Evolutionary conservation across 306 rosid genomes (phyloP).

Genomic region (Citrullus colocynthis): DNA sequence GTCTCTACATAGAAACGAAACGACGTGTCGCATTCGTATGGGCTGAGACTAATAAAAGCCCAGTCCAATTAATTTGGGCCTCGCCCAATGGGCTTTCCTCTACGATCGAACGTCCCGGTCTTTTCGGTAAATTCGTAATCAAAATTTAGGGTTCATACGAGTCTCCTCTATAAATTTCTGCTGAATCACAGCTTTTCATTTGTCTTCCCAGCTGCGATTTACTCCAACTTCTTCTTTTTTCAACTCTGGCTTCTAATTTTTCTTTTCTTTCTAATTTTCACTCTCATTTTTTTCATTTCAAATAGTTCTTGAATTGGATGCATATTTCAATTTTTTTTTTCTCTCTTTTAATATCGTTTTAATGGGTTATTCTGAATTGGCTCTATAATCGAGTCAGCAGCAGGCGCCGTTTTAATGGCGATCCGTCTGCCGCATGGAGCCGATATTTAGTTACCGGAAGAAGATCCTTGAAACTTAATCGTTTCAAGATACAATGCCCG

Average conservation of each 20-base stretch:
- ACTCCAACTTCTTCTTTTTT: not conserved
- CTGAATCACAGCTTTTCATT: not conserved
- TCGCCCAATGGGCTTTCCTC: not conserved
- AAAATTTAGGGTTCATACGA: not conserved
- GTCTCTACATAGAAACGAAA: not conserved
- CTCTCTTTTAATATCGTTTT: not conserved
- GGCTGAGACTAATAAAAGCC: not conserved
- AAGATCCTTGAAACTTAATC: conserved; percentile 50
- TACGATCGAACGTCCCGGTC: not conserved
- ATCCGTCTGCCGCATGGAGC: conserved; percentile 82
- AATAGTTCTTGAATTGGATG: not conserved
- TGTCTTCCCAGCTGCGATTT: not conserved
- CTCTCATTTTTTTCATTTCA: not conserved
- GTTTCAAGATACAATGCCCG: conserved; percentile 51
- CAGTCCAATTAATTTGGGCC: not conserved
- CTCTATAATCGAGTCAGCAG: conserved; percentile 72
- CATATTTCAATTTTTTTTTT: not conserved
- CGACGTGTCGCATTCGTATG: not conserved
- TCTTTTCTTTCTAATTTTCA: not conserved
- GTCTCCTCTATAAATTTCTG: not conserved
- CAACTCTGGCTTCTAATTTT: too few relatives aligned
- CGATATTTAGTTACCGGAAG: conserved; percentile 31
- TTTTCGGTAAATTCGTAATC: not conserved
- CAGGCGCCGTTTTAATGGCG: conserved; percentile 36
- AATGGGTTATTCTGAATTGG: conserved; percentile 6